Base-by-base conservation (phyloP, 257 asterid genomes). In the Ilex aquifolium region DNA sequence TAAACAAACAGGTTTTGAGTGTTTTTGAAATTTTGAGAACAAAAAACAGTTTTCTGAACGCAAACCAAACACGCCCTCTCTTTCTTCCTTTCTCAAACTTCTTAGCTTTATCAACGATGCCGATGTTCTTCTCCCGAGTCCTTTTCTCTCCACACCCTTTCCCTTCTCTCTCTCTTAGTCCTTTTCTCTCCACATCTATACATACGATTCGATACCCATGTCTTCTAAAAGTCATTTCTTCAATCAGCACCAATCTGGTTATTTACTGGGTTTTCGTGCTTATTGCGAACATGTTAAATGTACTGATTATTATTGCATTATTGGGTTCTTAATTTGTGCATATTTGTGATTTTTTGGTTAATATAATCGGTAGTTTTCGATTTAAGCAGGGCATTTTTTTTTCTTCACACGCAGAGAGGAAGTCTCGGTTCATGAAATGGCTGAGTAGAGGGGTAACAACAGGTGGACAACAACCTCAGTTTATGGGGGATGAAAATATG, bases 371-470 rank as follows among this genome's bases (percentile, higher is more conserved):
- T 36, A 36, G 40, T 36, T 36, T 77, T 76, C 78, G 71, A 63
- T 72, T 50, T 74, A 80, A 84, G 78, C 95, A 84, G 90, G 97
- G 64, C 82, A 79, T n/a, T n/a, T 39, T 73, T 84, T 78, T 74
- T 79, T 82, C 88, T 78, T 80, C 86, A 27, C 31, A 77, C 71
- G 75, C 95, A 82, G 97, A 93, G 85, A 88, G 95, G 66, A 93
- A 90, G 61, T 82, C 97, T 13, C 61, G 94, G 59, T 80, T 88
- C 67, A 86, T 86, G 97, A 90, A 88, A 77, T 90, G 96, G 99
- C 62, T 92, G 48, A 67, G 70, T 36, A 70, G 86, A 72, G 79
- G 69, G 15, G 68, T 44, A 39, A 36, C 66, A 31, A 72, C 77
- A 30, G n/a, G n/a, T n/a, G n/a, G n/a, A n/a, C n/a, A n/a, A n/a